Evolutionary conservation across 2,329 filamentous ascomycete genomes (phyloP), one percentile per base, ranked within the genome.

Genomic region (Metarhizium guizhouense): DNA sequence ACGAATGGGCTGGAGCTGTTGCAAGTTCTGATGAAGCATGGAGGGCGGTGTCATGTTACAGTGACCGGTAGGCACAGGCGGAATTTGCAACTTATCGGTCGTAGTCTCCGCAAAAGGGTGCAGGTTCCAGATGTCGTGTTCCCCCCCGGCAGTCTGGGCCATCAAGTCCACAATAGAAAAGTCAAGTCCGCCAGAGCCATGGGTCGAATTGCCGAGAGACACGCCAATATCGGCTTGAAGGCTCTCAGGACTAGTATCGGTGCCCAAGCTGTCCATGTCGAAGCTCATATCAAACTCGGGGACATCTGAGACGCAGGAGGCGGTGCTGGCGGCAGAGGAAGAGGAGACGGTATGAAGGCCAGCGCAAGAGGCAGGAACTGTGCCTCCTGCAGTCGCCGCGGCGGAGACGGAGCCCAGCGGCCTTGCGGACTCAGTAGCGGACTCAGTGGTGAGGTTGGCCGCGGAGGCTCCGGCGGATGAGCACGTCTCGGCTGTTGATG

Each of bases 251-350:
- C 64, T 68, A n/a, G 67, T 64, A 40, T 65, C 62, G 49, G 61
- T 63, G 53, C 65, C 65, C 51, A 70, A 49, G 59, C 61, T 63
- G 54, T 68, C 63, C 34, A 71, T 67, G 54, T 70, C 69, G 57
- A 72, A 70, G 61, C 61, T 59, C 68, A 72, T 67, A 58, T 72
- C 70, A 60, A 72, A 72, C 18, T 70, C 69, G 49, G 65, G 61
- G 53, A 70, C 56, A 52, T 60, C 60, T 18, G 57, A 51, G 55
- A 60, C 57, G 40, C 60, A 59, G 32, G 59, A 57, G 38, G 56
- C 54, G 52, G 40, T 53, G 54, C 45, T 54, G 11, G 43, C 49
- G 18, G 50, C 34, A 32, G 57, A 52, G 6, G 38, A 51, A 13
- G 51, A 54, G 51, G 54, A 25, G 50, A 32, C 16, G 11, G 49